Evolutionary conservation across 169 alveolate species (phyloP), one percentile per base, ranked within the genome.

Genomic region (Toxoplasma gondii): DNA sequence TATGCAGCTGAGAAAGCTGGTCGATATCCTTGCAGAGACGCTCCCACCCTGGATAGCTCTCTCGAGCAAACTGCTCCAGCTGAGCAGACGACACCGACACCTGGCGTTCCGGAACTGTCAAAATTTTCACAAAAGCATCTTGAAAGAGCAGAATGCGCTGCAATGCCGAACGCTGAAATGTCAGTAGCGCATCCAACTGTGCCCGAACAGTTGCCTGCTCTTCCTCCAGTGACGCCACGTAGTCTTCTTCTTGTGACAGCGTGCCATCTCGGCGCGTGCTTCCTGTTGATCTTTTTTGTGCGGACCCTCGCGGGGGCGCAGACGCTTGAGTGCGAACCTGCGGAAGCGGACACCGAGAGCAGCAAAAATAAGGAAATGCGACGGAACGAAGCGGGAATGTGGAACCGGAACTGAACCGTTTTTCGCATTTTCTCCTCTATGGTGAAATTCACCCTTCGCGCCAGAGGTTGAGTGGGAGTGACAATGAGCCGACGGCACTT

Each of bases 41-140:
- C 49, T 69, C 67, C 93, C 93, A 90, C 9, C 93, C 93, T 5
- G 93, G 93, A 19, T 54, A 80, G 43, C 43, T 80, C 88, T 90
- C 88, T 44, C 88, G 74, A 45, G 78, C 86, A 74, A 69, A 80
- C 88, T 53, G 88, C 93, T 53, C 64, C 86, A 90, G 93, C 88
- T 90, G 93, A 80, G 84, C 5, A n/a, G 49, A 19, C 49, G 84
- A 36, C 41, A 74, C 49, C 27, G 41, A 36, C 9, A n/a, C 49
- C 44, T 74, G 84, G 49, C 84, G 84, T 24, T 74, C 49, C 39
- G 84, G 84, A 74, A 74, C 84, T 29, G 49, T n/a, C 45, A 74
- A 24, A 12, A 74, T n/a, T 10, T 74, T 38, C 49, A 34, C 49
- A n/a, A 74, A 74, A 19, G 84, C 84, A 74, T 74, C 84, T 29